Percentiles rank a stretch among this genome's conserved stretches.
These are phyloP conservation scores for sweet orange (Citrus sinensis) DNA, from an alignment of 345 rosid species.

Conservation along the genomic window DVS_A1.0 CM039163.1:50932001-50932500, in stretches of 20 bases:
- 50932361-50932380: conserved; percentile 17
- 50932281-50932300: neutral
- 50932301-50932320: neutral
- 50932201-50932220: neutral
- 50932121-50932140: conserved; percentile 4
- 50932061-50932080: neutral
- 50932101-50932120: neutral
- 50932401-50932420: conserved; percentile 16
- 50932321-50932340: neutral
- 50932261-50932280: neutral
- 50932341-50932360: neutral
- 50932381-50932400: conserved; percentile 2
- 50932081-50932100: neutral
- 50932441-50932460: neutral
- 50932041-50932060: too few relatives aligned
- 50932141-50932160: conserved; percentile 22
- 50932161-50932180: conserved; percentile 21
- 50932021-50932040: too few relatives aligned
- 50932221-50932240: neutral
- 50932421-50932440: conserved; percentile 7
- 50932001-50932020: too few relatives aligned
- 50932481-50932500: too few relatives aligned
- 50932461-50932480: too few relatives aligned
- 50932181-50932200: neutral
- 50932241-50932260: neutral